Conservation (phyloP, 1,139 yeast species). For the Ogataea hybrid region DNA sequence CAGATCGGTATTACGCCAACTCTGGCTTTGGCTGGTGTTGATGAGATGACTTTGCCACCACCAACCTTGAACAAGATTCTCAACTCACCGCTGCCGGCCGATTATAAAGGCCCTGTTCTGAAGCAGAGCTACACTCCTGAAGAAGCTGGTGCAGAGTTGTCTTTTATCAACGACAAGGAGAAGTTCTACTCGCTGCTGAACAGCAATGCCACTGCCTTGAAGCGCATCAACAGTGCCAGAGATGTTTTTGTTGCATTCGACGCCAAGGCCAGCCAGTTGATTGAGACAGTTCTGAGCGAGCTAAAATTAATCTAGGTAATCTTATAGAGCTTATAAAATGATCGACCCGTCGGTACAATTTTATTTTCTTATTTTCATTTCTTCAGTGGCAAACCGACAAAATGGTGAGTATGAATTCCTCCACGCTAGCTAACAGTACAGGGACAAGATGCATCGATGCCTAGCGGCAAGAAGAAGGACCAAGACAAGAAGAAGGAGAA, state of each 20-base stretch:
- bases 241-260: constrained; percentile 23
- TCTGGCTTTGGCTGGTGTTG: constrained; percentile 32
- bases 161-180: constrained; percentile 25
- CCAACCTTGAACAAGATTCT: constrained; percentile 26
- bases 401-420: constrained; percentile 13
- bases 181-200: constrained; percentile 17
- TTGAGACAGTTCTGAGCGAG: constrained; percentile 19
- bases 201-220: constrained; percentile 21
- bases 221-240: constrained; percentile 25
- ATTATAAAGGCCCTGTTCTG: constrained; percentile 21
- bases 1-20: constrained; percentile 29
- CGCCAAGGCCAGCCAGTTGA: constrained; percentile 16
- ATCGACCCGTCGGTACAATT: constrained; percentile 7
- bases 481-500: constrained; percentile 62
- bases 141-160: constrained; percentile 27
- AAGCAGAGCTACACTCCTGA: constrained; percentile 18
- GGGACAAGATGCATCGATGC: constrained; percentile 37
- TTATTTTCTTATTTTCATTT: constrained; percentile 2
- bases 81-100: constrained; percentile 25
- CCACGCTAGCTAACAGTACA: constrained; percentile 8
- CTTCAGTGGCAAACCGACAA: constrained; percentile 12
- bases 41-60: constrained; percentile 33
- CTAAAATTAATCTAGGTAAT: constrained; percentile 7
- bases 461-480: constrained; percentile 29
- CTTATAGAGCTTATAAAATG: background rate